Evolutionary conservation across 73 alveolate species (phyloP).

Genomic region (Halteria grandinella): DNA sequence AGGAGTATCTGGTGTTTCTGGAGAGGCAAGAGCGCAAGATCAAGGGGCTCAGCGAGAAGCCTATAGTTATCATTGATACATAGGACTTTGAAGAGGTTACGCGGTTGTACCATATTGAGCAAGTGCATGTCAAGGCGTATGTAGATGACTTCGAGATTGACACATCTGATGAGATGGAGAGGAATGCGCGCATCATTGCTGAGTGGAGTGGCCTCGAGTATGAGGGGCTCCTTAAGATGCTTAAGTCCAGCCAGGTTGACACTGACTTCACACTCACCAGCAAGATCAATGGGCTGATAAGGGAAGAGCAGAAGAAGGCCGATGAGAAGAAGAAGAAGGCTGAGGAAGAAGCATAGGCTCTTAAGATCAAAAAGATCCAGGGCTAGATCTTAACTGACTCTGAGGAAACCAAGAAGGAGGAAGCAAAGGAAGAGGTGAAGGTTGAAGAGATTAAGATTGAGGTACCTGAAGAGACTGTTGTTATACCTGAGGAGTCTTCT

Average conservation of each 20-base stretch:
- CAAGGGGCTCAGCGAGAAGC: slow-evolving; percentile 51
- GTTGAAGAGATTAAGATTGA: background rate
- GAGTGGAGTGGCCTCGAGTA: slow-evolving; percentile 40
- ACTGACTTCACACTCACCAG: slow-evolving; percentile 34
- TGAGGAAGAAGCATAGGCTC: slow-evolving; percentile 39
- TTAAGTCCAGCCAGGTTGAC: slow-evolving; percentile 5
- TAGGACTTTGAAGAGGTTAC: slow-evolving; percentile 45
- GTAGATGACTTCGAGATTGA: too few relatives aligned
- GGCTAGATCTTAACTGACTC: background rate
- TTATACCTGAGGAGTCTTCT: background rate
- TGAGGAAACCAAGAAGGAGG: background rate
- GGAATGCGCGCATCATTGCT: background rate
- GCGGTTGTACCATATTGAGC: slow-evolving; percentile 1
- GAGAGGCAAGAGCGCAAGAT: slow-evolving; percentile 34
- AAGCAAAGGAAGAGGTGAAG: background rate
- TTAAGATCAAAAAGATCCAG: slow-evolving; percentile 7
- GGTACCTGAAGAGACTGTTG: background rate
- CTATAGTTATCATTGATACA: slow-evolving; percentile 23
- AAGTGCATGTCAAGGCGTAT: slow-evolving; percentile 12
- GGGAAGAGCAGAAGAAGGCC: slow-evolving; percentile 36
- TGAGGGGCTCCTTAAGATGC: slow-evolving; percentile 18
- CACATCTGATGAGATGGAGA: too few relatives aligned
- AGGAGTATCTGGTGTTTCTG: slow-evolving; percentile 30
- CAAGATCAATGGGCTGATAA: slow-evolving; percentile 21
- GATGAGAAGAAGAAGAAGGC: slow-evolving; percentile 44